A percentile compares a stretch with the other conserved stretches of the same genome.
Conservation (phyloP, 106 monocot species). For the Amphibolis antarctica region DNA sequence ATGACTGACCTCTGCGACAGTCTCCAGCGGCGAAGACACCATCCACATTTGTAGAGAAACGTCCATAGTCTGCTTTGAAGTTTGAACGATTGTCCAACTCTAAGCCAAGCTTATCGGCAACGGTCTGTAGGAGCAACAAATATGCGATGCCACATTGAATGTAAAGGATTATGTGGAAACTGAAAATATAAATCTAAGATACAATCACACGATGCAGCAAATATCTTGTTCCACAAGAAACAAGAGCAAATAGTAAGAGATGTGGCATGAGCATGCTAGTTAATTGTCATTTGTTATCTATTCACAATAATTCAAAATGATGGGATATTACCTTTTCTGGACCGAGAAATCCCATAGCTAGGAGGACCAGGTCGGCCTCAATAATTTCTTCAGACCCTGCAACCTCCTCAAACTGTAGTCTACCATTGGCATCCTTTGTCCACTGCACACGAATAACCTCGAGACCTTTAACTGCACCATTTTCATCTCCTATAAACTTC, state of each 20-base stretch:
- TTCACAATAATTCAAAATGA: not conserved
- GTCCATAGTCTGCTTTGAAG: constrained; percentile 82
- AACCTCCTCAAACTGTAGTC: constrained; percentile 58
- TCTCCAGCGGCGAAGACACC: constrained; percentile 95
- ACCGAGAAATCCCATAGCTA: constrained; percentile 98
- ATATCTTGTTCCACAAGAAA: no score
- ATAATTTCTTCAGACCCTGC: constrained; percentile 68
- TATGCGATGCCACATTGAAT: not conserved
- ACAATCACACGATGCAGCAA: no score
- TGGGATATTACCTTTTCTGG: constrained; percentile 59
- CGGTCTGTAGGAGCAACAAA: constrained; percentile 29
- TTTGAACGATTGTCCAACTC: constrained; percentile 77
- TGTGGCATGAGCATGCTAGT: no score
- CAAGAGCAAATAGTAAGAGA: no score
- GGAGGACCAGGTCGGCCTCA: constrained; percentile 81
- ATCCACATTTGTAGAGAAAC: constrained; percentile 71
- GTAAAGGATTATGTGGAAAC: no score
- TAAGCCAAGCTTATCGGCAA: constrained; percentile 67
- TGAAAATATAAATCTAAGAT: no score
- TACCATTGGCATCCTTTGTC: constrained; percentile 71
- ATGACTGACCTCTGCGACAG: constrained; percentile 86
- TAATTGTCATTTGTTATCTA: not conserved
- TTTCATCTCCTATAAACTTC: constrained; percentile 80
- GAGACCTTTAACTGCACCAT: constrained; percentile 70
- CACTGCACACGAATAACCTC: constrained; percentile 63